These are phyloP conservation scores for Suillus subluteus DNA, from an alignment of 768 basidiomycete species.

Conservation along the genomic window DNA sequence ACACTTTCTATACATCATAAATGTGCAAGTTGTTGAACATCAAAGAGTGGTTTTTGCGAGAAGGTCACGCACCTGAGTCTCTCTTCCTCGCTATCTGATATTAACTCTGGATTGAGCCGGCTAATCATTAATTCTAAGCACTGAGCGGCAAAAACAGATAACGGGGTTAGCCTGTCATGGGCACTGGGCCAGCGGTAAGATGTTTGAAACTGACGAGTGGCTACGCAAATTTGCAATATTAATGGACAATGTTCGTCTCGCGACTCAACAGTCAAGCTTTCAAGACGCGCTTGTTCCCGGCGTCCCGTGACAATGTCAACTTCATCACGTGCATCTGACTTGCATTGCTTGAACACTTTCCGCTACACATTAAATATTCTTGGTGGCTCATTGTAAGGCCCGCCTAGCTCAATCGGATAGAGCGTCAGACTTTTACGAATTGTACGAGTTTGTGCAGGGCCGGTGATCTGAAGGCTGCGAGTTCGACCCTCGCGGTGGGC, in stretches of 20 bases:
- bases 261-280: neutral
- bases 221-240: neutral
- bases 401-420: slow-evolving; percentile 57
- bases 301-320: slow-evolving; percentile 9
- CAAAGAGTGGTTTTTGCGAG: slow-evolving; percentile 4
- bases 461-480: slow-evolving; percentile 56
- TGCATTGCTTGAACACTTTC: no score
- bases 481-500: slow-evolving; percentile 69
- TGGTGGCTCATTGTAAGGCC: slow-evolving; percentile 25
- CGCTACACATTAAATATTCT: neutral
- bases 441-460: slow-evolving; percentile 36
- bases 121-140: neutral
- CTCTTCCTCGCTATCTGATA: slow-evolving; percentile 57
- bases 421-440: slow-evolving; percentile 58
- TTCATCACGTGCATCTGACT: neutral
- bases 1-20: neutral
- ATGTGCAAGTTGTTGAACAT: neutral
- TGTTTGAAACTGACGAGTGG: neutral
- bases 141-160: neutral
- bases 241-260: neutral
- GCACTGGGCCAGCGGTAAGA: neutral
- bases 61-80: slow-evolving; percentile 29
- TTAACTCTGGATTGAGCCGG: slow-evolving; percentile 31
- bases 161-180: no score
- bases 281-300: neutral